phyloP scores from a whole-genome alignment of 352 stramenopile species.

The Globisporangium acanthophoron region DNA sequence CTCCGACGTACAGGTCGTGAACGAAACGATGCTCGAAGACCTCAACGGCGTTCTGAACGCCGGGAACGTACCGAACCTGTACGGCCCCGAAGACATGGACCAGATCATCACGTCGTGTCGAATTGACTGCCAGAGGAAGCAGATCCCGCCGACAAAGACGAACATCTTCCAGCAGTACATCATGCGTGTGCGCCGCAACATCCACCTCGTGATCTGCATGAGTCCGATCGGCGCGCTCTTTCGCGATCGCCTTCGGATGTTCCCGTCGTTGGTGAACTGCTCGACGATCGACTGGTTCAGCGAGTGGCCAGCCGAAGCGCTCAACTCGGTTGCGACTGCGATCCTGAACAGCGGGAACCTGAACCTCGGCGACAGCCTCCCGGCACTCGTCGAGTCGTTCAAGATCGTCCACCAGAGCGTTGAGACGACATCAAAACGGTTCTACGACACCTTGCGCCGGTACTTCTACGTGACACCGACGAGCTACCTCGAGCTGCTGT shows the following conservation, averaged over 20 bases:
- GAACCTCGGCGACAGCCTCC: slow-evolving; percentile 44
- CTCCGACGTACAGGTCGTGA: slow-evolving; percentile 92
- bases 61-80: slow-evolving; percentile 93
- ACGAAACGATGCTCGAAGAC: slow-evolving; percentile 95
- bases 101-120: slow-evolving; percentile 87
- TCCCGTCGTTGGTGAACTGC: slow-evolving; percentile 85
- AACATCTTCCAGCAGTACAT: slow-evolving; percentile 95
- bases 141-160: slow-evolving; percentile 90
- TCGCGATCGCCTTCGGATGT: slow-evolving; percentile 80
- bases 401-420: slow-evolving; percentile 90
- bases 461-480: slow-evolving; percentile 94
- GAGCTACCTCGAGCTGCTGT: slow-evolving; percentile 90
- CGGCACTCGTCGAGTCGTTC: slow-evolving; percentile 74
- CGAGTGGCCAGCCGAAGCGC: slow-evolving; percentile 79
- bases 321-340: slow-evolving; percentile 80
- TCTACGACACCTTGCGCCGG: slow-evolving; percentile 76
- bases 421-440: slow-evolving; percentile 78
- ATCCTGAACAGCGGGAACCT: slow-evolving; percentile 81
- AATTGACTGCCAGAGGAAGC: slow-evolving; percentile 90
- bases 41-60: slow-evolving; percentile 94
- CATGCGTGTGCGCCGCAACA: slow-evolving; percentile 87
- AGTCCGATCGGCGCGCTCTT: slow-evolving; percentile 77
- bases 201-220: slow-evolving; percentile 90
- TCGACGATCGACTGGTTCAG: slow-evolving; percentile 89
- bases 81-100: slow-evolving; percentile 90